Conservation (phyloP, 176 grass and related monocot genomes). For the Areca catechu region DNA sequence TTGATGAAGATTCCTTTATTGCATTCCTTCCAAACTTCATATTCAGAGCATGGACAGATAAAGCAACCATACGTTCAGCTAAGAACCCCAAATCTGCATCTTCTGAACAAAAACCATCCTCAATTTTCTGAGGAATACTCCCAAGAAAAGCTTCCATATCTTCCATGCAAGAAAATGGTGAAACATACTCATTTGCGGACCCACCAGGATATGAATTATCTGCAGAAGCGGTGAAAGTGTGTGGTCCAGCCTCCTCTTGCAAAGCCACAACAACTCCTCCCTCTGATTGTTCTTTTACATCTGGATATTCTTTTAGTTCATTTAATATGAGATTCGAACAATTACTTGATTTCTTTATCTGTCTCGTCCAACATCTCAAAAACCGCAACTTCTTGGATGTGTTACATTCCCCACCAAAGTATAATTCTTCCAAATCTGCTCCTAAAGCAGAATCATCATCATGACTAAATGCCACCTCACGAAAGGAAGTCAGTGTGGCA, state of each 20-base stretch:
- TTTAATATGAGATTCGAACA: constrained; percentile 8
- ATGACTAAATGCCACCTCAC: constrained; percentile 35
- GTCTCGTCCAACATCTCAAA: constrained; percentile 93
- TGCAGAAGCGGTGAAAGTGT: constrained; percentile 10
- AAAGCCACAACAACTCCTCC: constrained; percentile 25
- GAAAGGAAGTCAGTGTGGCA: constrained; percentile 35
- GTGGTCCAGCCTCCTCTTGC: constrained; percentile 29
- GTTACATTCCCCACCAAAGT: constrained; percentile 46
- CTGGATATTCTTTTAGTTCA: constrained; percentile 22
- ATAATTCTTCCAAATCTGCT: constrained; percentile 61
- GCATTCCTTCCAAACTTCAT: constrained; percentile 34
- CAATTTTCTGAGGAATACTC: constrained; percentile 67
- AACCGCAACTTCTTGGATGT: constrained; percentile 70
- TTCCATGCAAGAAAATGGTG: constrained; percentile 41
- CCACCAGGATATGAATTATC: constrained; percentile 24
- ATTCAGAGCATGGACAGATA: constrained; percentile 50
- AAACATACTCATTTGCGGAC: constrained; percentile 13
- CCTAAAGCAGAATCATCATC: constrained; percentile 28
- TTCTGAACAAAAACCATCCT: constrained; percentile 56
- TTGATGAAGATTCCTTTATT: constrained; percentile 22
- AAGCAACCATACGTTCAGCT: constrained; percentile 62
- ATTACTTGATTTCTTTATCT: constrained; percentile 38
- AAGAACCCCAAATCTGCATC: constrained; percentile 65
- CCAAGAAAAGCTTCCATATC: constrained; percentile 63
- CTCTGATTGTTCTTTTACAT: constrained; percentile 43